These are phyloP conservation scores for Cryptococcus jaspeensis DNA, from an alignment of 1,284 basidiomycete genomes.

Conservation along the genomic window DNA sequence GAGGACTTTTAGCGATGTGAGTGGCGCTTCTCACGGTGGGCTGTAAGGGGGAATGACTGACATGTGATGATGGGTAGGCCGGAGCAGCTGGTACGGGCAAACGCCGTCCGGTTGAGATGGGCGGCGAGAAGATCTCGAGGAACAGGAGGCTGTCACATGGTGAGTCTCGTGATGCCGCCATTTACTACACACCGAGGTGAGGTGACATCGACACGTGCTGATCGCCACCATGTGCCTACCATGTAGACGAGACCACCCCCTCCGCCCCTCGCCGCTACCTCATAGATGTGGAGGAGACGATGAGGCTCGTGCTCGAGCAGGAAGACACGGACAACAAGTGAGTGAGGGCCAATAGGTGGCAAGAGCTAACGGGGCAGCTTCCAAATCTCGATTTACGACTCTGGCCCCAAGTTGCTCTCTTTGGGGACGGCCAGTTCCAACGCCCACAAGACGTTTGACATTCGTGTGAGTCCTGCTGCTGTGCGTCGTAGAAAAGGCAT, in stretches of 20 bases:
- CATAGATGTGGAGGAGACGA: constrained; percentile 98
- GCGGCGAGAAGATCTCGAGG: constrained; percentile 69
- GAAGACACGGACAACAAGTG: constrained; percentile 94
- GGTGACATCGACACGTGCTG: too few species aligned
- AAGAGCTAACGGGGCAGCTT: constrained; percentile 22
- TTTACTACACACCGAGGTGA: too few species aligned
- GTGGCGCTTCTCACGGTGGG: constrained; percentile 16
- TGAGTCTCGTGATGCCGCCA: constrained; percentile 17
- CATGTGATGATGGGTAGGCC: constrained; percentile 53
- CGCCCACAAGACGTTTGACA: constrained; percentile 95
- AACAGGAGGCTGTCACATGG: constrained; percentile 78
- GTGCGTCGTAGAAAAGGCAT: too few species aligned
- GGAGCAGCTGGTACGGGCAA: constrained; percentile 63
- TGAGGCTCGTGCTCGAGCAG: constrained; percentile 92
- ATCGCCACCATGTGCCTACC: constrained; percentile 4
- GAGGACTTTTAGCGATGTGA: constrained; percentile 78
- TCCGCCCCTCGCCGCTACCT: constrained; percentile 72
- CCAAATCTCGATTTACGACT: constrained; percentile 93
- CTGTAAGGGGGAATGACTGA: neutral
- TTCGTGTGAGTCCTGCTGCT: constrained; percentile 77
- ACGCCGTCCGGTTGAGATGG: constrained; percentile 61
- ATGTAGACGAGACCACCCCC: constrained; percentile 53
- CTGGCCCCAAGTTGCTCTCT: constrained; percentile 93
- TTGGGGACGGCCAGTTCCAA: constrained; percentile 96
- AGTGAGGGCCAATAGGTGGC: constrained; percentile 9